phyloP scores from a whole-genome alignment of 2,329 filamentous ascomycete genomes.

The Paecilomyces niveus region DNA sequence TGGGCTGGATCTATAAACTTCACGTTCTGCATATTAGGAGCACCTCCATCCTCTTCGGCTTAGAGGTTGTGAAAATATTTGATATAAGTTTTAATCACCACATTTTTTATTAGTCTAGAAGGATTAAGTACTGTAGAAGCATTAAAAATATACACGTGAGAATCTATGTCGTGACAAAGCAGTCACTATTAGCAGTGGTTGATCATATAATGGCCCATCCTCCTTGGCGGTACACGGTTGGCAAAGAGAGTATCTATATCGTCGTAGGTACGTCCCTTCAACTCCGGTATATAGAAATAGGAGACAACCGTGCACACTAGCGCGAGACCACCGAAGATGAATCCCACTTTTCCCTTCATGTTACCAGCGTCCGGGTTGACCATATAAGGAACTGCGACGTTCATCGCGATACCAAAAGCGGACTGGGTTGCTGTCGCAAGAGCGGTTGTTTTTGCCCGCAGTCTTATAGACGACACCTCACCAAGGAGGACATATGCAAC shows the following conservation, averaged over 20 bases:
- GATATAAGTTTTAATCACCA: too few relatives aligned
- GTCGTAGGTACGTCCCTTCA: slow-evolving; percentile 15
- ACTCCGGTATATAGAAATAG: slow-evolving; percentile 13
- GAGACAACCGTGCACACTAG: slow-evolving; percentile 4
- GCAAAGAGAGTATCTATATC: slow-evolving; percentile 23
- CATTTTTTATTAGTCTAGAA: background rate
- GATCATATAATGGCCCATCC: slow-evolving; percentile 10
- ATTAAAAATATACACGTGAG: background rate
- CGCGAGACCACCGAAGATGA: slow-evolving; percentile 18
- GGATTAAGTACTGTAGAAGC: background rate
- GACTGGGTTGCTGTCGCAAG: slow-evolving; percentile 34
- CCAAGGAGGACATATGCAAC: slow-evolving; percentile 41
- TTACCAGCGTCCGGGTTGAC: slow-evolving; percentile 27
- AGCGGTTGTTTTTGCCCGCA: slow-evolving; percentile 41
- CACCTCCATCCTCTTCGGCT: too few relatives aligned
- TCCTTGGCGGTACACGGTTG: slow-evolving; percentile 11
- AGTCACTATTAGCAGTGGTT: background rate
- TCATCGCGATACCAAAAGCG: slow-evolving; percentile 33
- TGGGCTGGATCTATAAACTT: background rate
- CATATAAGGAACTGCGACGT: slow-evolving; percentile 34
- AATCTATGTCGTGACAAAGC: background rate
- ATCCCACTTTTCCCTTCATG: slow-evolving; percentile 21
- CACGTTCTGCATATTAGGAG: background rate
- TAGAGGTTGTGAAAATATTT: too few relatives aligned
- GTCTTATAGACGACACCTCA: slow-evolving; percentile 37